phyloP scores from a whole-genome alignment of 352 stramenopile genomes.

The Globisporangium cederbergense region DNA sequence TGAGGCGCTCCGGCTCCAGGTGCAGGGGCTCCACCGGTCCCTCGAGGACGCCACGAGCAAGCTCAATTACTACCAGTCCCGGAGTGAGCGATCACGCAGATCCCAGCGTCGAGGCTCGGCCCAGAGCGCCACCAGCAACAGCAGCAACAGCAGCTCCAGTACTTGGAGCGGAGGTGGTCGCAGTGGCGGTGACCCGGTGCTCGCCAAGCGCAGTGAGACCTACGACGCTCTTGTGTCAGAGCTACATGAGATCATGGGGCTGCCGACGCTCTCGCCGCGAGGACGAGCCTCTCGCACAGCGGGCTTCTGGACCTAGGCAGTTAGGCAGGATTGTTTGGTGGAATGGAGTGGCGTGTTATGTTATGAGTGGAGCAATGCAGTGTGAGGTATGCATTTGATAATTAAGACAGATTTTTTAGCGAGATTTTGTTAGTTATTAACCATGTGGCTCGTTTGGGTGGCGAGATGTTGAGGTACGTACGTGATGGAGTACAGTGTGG shows the following conservation, averaged over 20 bases:
- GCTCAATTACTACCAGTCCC: conserved; percentile 31
- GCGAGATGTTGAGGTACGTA: no score
- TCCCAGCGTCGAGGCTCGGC: background rate
- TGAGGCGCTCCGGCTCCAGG: conserved; percentile 36
- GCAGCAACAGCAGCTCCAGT: conserved; percentile 12
- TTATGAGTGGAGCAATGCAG: background rate
- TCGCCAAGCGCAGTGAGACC: conserved; percentile 28
- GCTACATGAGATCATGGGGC: conserved; percentile 73
- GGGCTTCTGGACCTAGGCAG: background rate
- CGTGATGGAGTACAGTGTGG: no score
- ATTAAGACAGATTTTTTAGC: background rate
- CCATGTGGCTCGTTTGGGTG: no score
- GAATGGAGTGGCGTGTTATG: background rate
- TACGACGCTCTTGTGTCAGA: conserved; percentile 58
- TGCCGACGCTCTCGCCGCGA: conserved; percentile 25
- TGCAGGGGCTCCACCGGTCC: conserved; percentile 45
- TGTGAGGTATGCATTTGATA: background rate
- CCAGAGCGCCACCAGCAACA: conserved; percentile 6
- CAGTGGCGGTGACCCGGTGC: conserved; percentile 25
- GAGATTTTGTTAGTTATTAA: no score
- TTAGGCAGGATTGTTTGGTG: background rate
- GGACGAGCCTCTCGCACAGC: background rate
- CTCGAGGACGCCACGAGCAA: conserved; percentile 53
- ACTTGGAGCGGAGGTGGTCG: background rate
- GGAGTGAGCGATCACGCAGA: background rate